Conservation (phyloP, 306 rosid genomes). For the Trichosanthes cucumerina region DNA sequence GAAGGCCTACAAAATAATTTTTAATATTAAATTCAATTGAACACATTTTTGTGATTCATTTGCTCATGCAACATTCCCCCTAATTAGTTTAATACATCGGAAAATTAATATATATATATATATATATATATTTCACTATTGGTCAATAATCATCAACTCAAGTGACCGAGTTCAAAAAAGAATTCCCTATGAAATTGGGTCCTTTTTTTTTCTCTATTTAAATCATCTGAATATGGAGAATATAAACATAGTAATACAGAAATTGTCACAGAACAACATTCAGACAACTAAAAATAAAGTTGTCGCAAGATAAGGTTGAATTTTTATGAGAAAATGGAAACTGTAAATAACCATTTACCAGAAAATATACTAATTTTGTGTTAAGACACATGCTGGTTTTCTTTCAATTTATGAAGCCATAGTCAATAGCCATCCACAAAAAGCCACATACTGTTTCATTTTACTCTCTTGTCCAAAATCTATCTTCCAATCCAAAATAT, state of each 20-base stretch:
- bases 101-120: no score
- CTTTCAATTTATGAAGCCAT: slow-evolving; percentile 2
- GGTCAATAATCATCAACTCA: background rate
- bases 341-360: background rate
- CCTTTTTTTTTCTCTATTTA: background rate
- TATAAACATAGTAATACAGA: background rate
- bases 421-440: slow-evolving; percentile 1
- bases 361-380: background rate
- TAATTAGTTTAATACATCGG: no score
- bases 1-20: no score
- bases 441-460: background rate
- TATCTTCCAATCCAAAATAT: slow-evolving; percentile 12
- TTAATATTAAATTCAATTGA: no score
- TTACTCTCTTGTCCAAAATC: slow-evolving; percentile 1
- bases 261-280: background rate
- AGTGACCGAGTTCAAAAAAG: background rate
- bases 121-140: no score
- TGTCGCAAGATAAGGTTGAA: background rate
- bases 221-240: background rate
- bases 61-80: no score
- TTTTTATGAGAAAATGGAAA: background rate
- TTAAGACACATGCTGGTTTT: background rate
- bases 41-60: no score
- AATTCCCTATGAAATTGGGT: background rate
- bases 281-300: background rate